Evolutionary conservation across 306 rosid species (phyloP).

Genomic region (Sophora flavescens): DNA sequence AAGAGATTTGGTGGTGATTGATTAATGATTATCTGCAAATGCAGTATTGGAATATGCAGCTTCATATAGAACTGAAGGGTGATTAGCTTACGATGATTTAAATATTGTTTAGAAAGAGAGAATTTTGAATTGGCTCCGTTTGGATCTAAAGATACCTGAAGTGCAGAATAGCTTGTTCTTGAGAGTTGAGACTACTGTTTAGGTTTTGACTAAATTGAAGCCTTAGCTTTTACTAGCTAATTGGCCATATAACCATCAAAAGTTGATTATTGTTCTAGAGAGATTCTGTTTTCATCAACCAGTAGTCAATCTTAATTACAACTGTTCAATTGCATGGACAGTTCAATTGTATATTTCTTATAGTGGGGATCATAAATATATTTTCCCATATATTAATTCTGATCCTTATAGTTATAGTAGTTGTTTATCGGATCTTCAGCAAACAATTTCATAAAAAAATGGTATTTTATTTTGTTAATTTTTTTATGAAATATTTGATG

Average conservation of each 20-base stretch:
- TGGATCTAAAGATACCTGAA: conserved; percentile 41
- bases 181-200: conserved; percentile 27
- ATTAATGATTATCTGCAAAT: conserved; percentile 15
- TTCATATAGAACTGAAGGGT: conserved; percentile 34
- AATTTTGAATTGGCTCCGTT: conserved; percentile 1
- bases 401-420: neutral
- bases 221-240: conserved; percentile 30
- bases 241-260: conserved; percentile 4
- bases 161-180: conserved; percentile 35
- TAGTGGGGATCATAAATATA: neutral
- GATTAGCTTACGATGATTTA: conserved; percentile 2
- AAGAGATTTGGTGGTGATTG: conserved; percentile 32
- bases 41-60: conserved; percentile 30
- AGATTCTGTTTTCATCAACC: conserved; percentile 35
- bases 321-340: too few relatives aligned
- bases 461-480: neutral
- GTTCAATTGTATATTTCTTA: conserved; percentile 29
- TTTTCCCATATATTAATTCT: neutral
- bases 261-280: conserved; percentile 24
- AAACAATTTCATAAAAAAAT: conserved; percentile 1
- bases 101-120: conserved; percentile 15
- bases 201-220: conserved; percentile 38
- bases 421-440: conserved; percentile 27
- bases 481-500: conserved; percentile 20
- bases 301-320: neutral